phyloP scores from a whole-genome alignment of 1,139 yeast genomes.

The Kurtzmaniella quercitrusa region DNA sequence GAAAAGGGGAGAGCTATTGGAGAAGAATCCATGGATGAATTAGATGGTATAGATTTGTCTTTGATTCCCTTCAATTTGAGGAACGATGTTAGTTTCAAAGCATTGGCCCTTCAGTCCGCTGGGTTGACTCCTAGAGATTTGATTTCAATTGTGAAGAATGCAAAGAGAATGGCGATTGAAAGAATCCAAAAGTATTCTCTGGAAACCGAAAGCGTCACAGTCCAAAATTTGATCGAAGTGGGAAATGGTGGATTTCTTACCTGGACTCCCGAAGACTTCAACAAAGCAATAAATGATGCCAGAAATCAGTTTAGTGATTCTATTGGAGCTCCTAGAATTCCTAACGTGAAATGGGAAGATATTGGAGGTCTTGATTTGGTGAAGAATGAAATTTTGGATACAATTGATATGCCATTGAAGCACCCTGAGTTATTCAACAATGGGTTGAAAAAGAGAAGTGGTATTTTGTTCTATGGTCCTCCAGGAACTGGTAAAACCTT shows the following conservation, averaged over 20 bases:
- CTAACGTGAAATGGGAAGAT: slow-evolving; percentile 93
- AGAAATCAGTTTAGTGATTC: slow-evolving; percentile 87
- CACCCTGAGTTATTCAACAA: slow-evolving; percentile 85
- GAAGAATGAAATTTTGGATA: slow-evolving; percentile 88
- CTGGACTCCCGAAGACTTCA: slow-evolving; percentile 63
- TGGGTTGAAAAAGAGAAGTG: slow-evolving; percentile 91
- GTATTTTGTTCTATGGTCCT: slow-evolving; percentile 92
- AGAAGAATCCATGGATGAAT: slow-evolving; percentile 5
- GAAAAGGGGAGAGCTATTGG: neutral
- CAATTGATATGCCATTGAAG: slow-evolving; percentile 92
- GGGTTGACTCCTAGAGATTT: slow-evolving; percentile 89
- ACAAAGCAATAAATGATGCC: slow-evolving; percentile 72
- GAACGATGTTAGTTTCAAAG: slow-evolving; percentile 52
- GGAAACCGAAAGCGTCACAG: slow-evolving; percentile 13
- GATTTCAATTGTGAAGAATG: slow-evolving; percentile 61
- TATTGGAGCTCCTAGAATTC: slow-evolving; percentile 95
- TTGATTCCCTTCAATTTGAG: slow-evolving; percentile 25
- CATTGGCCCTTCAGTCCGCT: slow-evolving; percentile 82
- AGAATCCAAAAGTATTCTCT: slow-evolving; percentile 28
- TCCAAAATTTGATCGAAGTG: slow-evolving; percentile 26
- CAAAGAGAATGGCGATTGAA: slow-evolving; percentile 55
- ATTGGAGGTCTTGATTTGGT: slow-evolving; percentile 89
- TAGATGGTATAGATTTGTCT: slow-evolving; percentile 17
- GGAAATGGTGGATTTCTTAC: slow-evolving; percentile 54
- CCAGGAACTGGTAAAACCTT: slow-evolving; percentile 98